These are phyloP conservation scores for Luzula sylvatica DNA, from an alignment of 176 grass and related monocot species.

Conservation along the genomic window DNA sequence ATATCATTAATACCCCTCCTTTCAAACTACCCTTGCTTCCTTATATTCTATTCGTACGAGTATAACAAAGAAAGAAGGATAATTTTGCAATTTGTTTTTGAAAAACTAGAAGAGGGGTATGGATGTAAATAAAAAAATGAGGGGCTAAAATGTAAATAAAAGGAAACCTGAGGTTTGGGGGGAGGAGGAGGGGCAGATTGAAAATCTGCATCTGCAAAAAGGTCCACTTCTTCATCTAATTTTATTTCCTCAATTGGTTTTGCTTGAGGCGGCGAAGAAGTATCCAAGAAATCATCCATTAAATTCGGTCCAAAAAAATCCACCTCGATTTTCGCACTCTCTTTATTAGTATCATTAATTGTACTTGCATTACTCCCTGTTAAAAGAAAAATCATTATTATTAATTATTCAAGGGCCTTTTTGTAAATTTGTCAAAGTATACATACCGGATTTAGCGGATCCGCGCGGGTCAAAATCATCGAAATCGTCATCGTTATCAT, in stretches of 20 bases:
- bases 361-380: constrained; percentile 46
- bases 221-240: constrained; percentile 46
- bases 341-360: constrained; percentile 31
- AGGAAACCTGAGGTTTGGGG: constrained; percentile 45
- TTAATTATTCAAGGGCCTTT: too few species aligned
- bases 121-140: background rate
- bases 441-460: constrained; percentile 58
- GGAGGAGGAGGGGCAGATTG: constrained; percentile 40
- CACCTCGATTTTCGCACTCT: constrained; percentile 22
- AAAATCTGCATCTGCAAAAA: constrained; percentile 89
- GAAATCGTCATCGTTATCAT: constrained; percentile 47
- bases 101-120: too few species aligned
- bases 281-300: constrained; percentile 55
- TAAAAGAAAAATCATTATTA: constrained; percentile 14
- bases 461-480: constrained; percentile 96
- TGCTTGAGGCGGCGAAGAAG: constrained; percentile 31
- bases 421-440: constrained; percentile 7
- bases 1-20: too few species aligned
- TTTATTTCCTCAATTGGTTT: constrained; percentile 13
- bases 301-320: constrained; percentile 88
- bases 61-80: too few species aligned
- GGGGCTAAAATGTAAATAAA: background rate
- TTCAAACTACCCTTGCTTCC: too few species aligned
- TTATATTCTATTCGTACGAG: too few species aligned
- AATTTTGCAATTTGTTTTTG: too few species aligned